A percentile compares a stretch with the other conserved stretches of the same genome.
Evolutionary conservation across 352 stramenopile species (phyloP).

Genomic region (Pythium guiyangense): DNA sequence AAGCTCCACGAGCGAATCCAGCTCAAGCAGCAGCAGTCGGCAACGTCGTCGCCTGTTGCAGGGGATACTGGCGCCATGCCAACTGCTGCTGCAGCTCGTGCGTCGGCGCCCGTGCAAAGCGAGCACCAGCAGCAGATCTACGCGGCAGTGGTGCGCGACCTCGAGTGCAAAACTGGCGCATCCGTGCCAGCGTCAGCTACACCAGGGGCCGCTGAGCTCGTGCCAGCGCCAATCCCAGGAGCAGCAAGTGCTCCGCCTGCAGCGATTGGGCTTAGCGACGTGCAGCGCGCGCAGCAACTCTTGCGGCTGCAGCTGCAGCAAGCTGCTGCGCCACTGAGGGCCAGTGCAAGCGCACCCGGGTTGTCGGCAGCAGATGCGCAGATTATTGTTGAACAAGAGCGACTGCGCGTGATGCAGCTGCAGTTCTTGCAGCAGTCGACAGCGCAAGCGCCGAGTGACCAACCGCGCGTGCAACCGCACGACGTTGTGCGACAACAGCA

Average conservation of each 20-base stretch:
- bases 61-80: not conserved
- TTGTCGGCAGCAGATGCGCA: slow-evolving; percentile 30
- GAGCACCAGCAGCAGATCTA: slow-evolving; percentile 27
- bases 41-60: not conserved
- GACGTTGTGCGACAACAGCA: slow-evolving; percentile 48
- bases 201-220: not conserved
- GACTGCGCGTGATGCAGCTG: slow-evolving; percentile 24
- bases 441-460: slow-evolving; percentile 15
- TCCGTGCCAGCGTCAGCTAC: not conserved
- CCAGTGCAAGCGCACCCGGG: slow-evolving; percentile 11
- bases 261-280: slow-evolving; percentile 22
- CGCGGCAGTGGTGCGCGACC: slow-evolving; percentile 34
- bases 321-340: not conserved
- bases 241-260: not conserved
- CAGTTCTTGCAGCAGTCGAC: slow-evolving; percentile 26
- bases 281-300: slow-evolving; percentile 45
- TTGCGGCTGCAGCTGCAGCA: slow-evolving; percentile 43
- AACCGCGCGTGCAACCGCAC: slow-evolving; percentile 41
- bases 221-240: no score
- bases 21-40: slow-evolving; percentile 9
- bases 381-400: slow-evolving; percentile 42
- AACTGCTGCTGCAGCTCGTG: slow-evolving; percentile 2
- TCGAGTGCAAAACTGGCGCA: slow-evolving; percentile 29
- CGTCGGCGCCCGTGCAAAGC: not conserved
- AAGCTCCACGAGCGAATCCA: slow-evolving; percentile 33